These are phyloP conservation scores for Colletotrichum siamense DNA, from an alignment of 2,329 filamentous ascomycete species.

Conservation along the genomic window DNA sequence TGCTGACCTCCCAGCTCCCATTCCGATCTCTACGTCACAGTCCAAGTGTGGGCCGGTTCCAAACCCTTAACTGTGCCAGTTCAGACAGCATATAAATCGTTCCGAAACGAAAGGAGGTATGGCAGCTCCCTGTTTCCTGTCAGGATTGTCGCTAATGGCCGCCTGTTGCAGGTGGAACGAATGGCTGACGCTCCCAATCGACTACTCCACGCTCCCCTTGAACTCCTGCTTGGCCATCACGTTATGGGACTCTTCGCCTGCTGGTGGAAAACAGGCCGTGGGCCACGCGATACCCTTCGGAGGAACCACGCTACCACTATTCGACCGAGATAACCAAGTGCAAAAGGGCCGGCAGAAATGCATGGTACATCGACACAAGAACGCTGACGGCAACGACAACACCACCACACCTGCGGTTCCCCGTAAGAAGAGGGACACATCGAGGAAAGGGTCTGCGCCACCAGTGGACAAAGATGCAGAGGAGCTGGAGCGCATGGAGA, in stretches of 20 bases:
- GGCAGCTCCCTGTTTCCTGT: neutral
- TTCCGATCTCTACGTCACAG: conserved; percentile 92
- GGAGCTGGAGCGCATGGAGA: conserved; percentile 88
- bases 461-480: conserved; percentile 73
- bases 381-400: conserved; percentile 83
- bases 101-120: conserved; percentile 74
- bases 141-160: conserved; percentile 7
- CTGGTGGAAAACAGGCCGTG: conserved; percentile 71
- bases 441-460: conserved; percentile 53
- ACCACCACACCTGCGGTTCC: conserved; percentile 78
- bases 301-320: conserved; percentile 90
- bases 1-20: conserved; percentile 59
- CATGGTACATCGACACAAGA: conserved; percentile 78
- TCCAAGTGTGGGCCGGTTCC: conserved; percentile 93
- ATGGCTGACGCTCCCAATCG: conserved; percentile 88
- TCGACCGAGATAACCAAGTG: conserved; percentile 89
- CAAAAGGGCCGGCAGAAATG: conserved; percentile 95
- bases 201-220: conserved; percentile 80
- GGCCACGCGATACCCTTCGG: conserved; percentile 90
- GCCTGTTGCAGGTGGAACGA: conserved; percentile 78
- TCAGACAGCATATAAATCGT: conserved; percentile 91
- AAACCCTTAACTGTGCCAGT: conserved; percentile 92
- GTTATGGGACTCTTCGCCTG: conserved; percentile 90
- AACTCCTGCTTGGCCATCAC: conserved; percentile 90
- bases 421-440: conserved; percentile 54